Conservation (phyloP, 768 basidiomycete species). For the Lanmaoa pseudosensibilis region DNA sequence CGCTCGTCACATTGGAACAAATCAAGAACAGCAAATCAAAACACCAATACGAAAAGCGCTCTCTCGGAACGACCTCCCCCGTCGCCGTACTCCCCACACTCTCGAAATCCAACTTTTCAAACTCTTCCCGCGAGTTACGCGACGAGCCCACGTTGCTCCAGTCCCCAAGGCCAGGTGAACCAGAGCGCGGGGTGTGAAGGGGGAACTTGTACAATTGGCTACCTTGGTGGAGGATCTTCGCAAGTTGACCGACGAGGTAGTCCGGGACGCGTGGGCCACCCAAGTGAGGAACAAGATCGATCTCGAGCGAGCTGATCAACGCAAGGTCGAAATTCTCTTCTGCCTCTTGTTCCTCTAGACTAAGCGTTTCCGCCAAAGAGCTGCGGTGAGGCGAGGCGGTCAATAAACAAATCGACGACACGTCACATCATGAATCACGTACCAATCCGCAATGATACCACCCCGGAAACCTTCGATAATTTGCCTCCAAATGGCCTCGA, state of each 20-base stretch:
- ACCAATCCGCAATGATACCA: conserved; percentile 86
- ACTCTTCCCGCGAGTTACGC: conserved; percentile 23
- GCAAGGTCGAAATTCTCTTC: conserved; percentile 87
- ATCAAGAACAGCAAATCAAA: conserved; percentile 83
- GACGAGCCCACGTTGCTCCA: conserved; percentile 10
- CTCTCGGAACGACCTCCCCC: conserved; percentile 61
- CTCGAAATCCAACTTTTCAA: conserved; percentile 41
- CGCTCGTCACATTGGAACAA: conserved; percentile 65
- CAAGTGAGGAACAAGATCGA: conserved; percentile 74
- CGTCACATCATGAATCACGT: conserved; percentile 21
- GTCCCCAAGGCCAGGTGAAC: conserved; percentile 11
- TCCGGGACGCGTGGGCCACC: conserved; percentile 72
- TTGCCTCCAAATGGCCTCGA: conserved; percentile 86
- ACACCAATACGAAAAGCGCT: conserved; percentile 92
- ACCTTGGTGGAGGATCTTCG: conserved; percentile 69
- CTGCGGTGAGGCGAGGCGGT: conserved; percentile 34
- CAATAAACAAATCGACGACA: not conserved
- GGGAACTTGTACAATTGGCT: conserved; percentile 56
- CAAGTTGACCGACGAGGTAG: conserved; percentile 62
- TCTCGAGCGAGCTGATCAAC: conserved; percentile 76
- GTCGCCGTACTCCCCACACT: conserved; percentile 60
- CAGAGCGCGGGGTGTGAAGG: conserved; percentile 3
- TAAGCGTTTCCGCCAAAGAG: conserved; percentile 54
- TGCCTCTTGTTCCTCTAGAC: conserved; percentile 63
- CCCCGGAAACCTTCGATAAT: conserved; percentile 79